A percentile compares a stretch with the other conserved stretches of the same genome.
Conservation (phyloP, 805 yeast species). For the Lipomyces spencermartinsiae region DNA sequence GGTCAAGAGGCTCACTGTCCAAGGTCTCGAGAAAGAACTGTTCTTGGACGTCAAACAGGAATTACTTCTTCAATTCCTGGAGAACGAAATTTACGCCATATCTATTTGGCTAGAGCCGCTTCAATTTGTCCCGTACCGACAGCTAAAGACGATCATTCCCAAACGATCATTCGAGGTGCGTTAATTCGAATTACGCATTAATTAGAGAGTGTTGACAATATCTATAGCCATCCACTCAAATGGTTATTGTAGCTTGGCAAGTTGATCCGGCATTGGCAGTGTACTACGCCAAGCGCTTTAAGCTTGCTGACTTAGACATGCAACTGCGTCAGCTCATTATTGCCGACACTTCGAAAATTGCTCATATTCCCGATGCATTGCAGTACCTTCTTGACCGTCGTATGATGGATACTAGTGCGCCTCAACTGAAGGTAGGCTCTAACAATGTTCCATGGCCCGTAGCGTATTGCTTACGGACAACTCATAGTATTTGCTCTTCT, state of each 20-base stretch:
- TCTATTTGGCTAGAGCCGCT: conserved; percentile 79
- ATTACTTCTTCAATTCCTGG: conserved; percentile 67
- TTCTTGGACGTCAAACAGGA: conserved; percentile 57
- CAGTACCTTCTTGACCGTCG: conserved; percentile 53
- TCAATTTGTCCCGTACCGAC: conserved; percentile 46
- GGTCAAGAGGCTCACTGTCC: conserved; percentile 38
- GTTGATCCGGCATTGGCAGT: conserved; percentile 77
- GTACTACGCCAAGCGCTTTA: conserved; percentile 67
- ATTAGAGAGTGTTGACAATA: neutral
- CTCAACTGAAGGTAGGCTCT: conserved; percentile 28
- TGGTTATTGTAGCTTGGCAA: conserved; percentile 56
- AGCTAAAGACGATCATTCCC: conserved; percentile 31
- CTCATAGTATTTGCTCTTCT: conserved; percentile 54
- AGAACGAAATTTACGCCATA: conserved; percentile 74
- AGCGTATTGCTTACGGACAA: neutral
- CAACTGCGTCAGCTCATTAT: conserved; percentile 55
- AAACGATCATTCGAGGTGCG: conserved; percentile 28
- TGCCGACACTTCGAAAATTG: conserved; percentile 64
- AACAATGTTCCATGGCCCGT: neutral
- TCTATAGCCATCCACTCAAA: conserved; percentile 27
- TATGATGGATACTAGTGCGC: conserved; percentile 24
- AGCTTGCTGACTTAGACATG: conserved; percentile 49
- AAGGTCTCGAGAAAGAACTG: conserved; percentile 23
- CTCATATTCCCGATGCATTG: conserved; percentile 64
- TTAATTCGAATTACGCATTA: too few relatives aligned